phyloP scores from a whole-genome alignment of 2,329 filamentous ascomycete species.

The Scytalidium sp. region DNA sequence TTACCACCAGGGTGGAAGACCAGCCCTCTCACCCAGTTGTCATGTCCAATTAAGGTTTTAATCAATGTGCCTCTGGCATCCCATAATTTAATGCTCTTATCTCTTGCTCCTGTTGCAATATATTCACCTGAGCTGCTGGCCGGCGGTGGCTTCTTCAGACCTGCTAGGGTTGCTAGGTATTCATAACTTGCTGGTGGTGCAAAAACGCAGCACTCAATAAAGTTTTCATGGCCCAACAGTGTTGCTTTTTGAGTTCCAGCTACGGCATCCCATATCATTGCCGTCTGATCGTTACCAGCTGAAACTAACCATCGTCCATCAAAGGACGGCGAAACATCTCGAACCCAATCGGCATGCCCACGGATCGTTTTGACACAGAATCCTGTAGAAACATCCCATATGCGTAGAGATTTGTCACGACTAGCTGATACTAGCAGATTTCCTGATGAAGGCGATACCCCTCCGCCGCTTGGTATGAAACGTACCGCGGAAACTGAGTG shows the following conservation, averaged over 20 bases:
- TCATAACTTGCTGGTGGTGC: conserved; percentile 76
- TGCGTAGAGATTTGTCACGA: conserved; percentile 77
- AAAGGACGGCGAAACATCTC: conserved; percentile 76
- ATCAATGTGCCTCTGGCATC: conserved; percentile 77
- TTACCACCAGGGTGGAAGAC: conserved; percentile 88
- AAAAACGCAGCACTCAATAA: conserved; percentile 81
- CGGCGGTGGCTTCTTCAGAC: conserved; percentile 75
- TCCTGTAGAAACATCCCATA: conserved; percentile 92
- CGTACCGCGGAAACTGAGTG: conserved; percentile 87
- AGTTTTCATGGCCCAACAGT: conserved; percentile 82
- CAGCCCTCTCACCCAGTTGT: conserved; percentile 85
- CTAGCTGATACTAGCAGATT: conserved; percentile 86
- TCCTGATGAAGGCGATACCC: conserved; percentile 72
- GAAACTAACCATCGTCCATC: conserved; percentile 84
- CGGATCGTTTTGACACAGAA: conserved; percentile 89
- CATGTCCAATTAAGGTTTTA: conserved; percentile 79
- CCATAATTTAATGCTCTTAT: conserved; percentile 88
- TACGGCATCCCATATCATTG: conserved; percentile 81
- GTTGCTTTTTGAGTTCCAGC: conserved; percentile 72
- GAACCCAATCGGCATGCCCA: conserved; percentile 88
- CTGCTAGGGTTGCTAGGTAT: conserved; percentile 74
- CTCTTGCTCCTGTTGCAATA: conserved; percentile 79
- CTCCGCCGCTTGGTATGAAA: conserved; percentile 81
- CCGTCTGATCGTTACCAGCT: conserved; percentile 77
- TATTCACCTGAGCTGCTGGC: conserved; percentile 74